These are phyloP conservation scores for Metschnikowia baotianmanensis DNA, from an alignment of 805 yeast genomes.

Conservation along the genomic window DNA sequence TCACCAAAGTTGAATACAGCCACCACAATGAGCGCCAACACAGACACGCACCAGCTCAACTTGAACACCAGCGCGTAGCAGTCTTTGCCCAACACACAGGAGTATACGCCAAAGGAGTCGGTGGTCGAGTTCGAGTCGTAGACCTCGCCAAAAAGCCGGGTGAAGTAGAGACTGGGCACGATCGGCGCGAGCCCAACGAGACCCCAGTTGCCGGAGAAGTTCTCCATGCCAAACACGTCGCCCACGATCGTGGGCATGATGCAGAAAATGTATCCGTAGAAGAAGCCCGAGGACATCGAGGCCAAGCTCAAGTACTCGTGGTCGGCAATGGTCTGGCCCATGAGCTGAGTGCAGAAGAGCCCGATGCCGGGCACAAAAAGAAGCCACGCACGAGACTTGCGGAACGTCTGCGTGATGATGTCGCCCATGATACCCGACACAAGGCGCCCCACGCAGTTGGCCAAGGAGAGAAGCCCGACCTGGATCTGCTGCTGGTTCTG, in stretches of 20 bases:
- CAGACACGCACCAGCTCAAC: slow-evolving; percentile 34
- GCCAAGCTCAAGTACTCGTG: slow-evolving; percentile 44
- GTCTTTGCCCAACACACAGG: slow-evolving; percentile 31
- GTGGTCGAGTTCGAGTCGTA: slow-evolving; percentile 49
- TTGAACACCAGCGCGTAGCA: slow-evolving; percentile 42
- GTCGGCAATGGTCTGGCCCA: slow-evolving; percentile 38
- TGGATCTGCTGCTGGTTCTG: slow-evolving; percentile 65
- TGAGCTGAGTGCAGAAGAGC: slow-evolving; percentile 48
- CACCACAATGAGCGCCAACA: slow-evolving; percentile 23
- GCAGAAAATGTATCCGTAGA: slow-evolving; percentile 73
- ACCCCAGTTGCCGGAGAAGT: slow-evolving; percentile 75
- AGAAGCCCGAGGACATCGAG: slow-evolving; percentile 62
- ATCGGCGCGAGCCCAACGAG: slow-evolving; percentile 65
- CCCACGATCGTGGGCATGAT: slow-evolving; percentile 74
- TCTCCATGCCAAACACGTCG: slow-evolving; percentile 66
- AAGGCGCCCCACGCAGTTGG: slow-evolving; percentile 66
- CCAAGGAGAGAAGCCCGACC: slow-evolving; percentile 66
- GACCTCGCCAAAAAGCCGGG: slow-evolving; percentile 58
- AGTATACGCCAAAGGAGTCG: slow-evolving; percentile 12
- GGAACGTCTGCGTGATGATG: slow-evolving; percentile 44
- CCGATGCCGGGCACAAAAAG: slow-evolving; percentile 52
- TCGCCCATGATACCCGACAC: slow-evolving; percentile 66
- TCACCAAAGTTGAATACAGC: slow-evolving; percentile 19
- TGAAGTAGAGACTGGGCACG: slow-evolving; percentile 56
- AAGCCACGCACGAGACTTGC: slow-evolving; percentile 51